These are phyloP conservation scores for Corylus heterophylla DNA, from an alignment of 306 rosid genomes.

Conservation along the genomic window DNA sequence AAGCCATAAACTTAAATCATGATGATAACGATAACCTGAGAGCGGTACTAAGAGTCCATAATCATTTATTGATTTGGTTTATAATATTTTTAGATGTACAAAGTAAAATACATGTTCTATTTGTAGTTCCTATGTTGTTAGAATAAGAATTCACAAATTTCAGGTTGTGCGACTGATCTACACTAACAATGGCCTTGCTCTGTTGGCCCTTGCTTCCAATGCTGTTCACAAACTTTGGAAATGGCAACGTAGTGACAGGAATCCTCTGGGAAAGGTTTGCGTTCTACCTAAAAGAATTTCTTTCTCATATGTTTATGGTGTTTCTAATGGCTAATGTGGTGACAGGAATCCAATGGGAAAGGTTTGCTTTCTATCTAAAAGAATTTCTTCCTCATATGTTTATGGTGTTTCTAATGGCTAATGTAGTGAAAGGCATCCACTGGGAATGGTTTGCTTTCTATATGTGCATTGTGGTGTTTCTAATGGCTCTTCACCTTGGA, in stretches of 20 bases:
- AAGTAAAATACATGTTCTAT: background rate
- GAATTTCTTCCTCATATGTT: background rate
- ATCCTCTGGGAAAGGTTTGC: slow-evolving; percentile 42
- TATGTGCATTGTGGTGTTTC: slow-evolving; percentile 3
- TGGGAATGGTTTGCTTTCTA: too few species aligned
- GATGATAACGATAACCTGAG: background rate
- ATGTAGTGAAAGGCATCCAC: too few species aligned
- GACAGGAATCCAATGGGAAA: too few species aligned
- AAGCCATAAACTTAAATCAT: background rate
- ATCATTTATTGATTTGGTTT: background rate
- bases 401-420: too few species aligned
- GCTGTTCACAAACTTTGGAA: slow-evolving; percentile 55
- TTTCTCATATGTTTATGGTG: background rate
- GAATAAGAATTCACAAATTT: slow-evolving; percentile 15
- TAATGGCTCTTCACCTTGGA: background rate
- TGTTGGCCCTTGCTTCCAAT: slow-evolving; percentile 41
- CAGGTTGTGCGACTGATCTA: slow-evolving; percentile 47
- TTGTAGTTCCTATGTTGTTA: background rate
- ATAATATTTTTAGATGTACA: background rate
- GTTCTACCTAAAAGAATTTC: background rate
- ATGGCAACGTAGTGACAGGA: slow-evolving; percentile 48
- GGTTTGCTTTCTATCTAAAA: background rate
- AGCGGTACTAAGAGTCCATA: background rate
- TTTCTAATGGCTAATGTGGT: too few species aligned
- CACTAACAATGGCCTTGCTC: slow-evolving; percentile 42